These are phyloP conservation scores for Fusarium napiforme DNA, from an alignment of 2,329 filamentous ascomycete species.

Conservation along the genomic window DNA sequence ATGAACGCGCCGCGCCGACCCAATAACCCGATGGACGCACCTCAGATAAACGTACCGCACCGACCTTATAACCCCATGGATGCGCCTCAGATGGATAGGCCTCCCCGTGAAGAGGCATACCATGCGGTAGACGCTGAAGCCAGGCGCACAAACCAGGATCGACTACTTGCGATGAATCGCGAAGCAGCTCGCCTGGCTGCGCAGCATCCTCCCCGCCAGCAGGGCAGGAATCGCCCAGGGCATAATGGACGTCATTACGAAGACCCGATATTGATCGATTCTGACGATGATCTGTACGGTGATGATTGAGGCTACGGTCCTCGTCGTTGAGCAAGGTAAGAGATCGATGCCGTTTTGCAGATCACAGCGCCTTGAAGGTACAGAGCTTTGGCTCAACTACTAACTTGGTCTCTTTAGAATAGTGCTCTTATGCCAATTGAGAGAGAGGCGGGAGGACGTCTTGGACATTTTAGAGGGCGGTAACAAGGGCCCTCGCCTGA, in stretches of 20 bases:
- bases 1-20: background rate
- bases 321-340: background rate
- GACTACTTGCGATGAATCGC: background rate
- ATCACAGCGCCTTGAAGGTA: background rate
- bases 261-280: background rate
- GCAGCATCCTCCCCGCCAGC: background rate
- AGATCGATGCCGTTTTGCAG: background rate
- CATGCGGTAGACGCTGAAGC: background rate
- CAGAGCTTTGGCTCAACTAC: background rate
- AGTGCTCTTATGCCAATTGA: background rate
- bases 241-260: background rate
- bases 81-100: background rate
- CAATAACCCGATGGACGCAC: background rate
- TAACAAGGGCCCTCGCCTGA: background rate
- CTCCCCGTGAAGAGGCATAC: background rate
- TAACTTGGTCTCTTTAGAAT: background rate
- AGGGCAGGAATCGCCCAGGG: background rate
- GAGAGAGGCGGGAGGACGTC: accelerated
- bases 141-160: background rate
- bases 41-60: too few species aligned
- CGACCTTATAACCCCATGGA: background rate
- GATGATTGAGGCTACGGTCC: background rate
- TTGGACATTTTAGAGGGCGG: too few species aligned
- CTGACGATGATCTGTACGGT: background rate
- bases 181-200: background rate